Conservation (phyloP, 768 basidiomycete species). For the Lyophyllum shimeji region DNA sequence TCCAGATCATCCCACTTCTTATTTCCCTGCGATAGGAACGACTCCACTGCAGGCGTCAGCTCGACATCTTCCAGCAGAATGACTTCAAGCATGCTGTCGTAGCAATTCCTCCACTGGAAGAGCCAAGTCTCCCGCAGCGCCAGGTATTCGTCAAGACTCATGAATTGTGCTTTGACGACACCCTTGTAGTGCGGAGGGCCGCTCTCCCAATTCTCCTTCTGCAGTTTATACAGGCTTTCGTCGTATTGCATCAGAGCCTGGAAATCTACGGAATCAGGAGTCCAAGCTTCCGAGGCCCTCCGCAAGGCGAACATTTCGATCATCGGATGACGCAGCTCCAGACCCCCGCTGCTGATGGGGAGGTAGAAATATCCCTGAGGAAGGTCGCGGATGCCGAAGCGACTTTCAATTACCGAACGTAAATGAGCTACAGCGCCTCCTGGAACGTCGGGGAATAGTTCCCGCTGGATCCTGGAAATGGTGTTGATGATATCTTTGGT, state of each 20-base stretch:
- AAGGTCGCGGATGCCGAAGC: slow-evolving; percentile 27
- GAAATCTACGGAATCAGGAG: slow-evolving; percentile 15
- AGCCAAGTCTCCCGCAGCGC: slow-evolving; percentile 16
- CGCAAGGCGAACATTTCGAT: slow-evolving; percentile 33
- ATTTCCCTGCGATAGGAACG: slow-evolving; percentile 1
- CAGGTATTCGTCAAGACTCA: slow-evolving; percentile 14
- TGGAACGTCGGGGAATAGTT: slow-evolving; percentile 22
- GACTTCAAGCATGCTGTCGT: slow-evolving; percentile 8
- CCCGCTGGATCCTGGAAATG: slow-evolving; percentile 27
- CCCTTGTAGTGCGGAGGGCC: background rate
- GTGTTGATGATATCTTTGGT: slow-evolving; percentile 26
- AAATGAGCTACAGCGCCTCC: slow-evolving; percentile 24
- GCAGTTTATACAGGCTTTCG: slow-evolving; percentile 16
- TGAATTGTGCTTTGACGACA: slow-evolving; percentile 6
- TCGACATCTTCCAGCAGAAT: background rate
- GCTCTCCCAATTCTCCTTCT: slow-evolving; percentile 26
- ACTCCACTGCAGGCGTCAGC: slow-evolving; percentile 4
- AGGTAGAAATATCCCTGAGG: slow-evolving; percentile 30
- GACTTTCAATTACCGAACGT: slow-evolving; percentile 25
- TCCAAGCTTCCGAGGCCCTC: background rate
- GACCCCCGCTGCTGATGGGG: slow-evolving; percentile 27
- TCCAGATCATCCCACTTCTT: slow-evolving; percentile 15
- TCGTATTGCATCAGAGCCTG: slow-evolving; percentile 25
- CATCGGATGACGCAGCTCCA: slow-evolving; percentile 34
- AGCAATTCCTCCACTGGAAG: slow-evolving; percentile 8